Evolutionary conservation across 345 rosid species (phyloP).

Genomic region (Citrus sp.): DNA sequence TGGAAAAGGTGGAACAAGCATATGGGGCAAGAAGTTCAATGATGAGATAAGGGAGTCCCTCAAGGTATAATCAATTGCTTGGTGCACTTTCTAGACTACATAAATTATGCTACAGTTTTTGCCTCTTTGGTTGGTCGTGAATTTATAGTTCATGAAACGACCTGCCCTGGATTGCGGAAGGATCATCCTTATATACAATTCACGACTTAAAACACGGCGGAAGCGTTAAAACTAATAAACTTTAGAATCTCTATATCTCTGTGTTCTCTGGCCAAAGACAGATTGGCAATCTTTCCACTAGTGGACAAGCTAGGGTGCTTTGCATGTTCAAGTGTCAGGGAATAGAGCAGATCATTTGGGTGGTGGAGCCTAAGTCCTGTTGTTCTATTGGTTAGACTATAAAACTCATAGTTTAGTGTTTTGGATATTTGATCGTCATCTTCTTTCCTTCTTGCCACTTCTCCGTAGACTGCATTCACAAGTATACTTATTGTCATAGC

Average conservation of each 20-base stretch:
- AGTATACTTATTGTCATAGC: background rate
- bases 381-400: background rate
- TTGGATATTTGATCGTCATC: background rate
- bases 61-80: constrained; percentile 52
- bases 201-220: no score
- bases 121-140: background rate
- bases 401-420: background rate
- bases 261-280: background rate
- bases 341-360: background rate
- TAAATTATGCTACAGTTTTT: background rate
- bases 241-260: background rate
- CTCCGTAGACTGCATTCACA: background rate
- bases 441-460: background rate
- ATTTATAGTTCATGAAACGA: background rate
- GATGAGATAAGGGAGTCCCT: constrained; percentile 97
- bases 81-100: background rate
- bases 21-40: constrained; percentile 98
- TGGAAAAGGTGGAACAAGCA: constrained; percentile 96
- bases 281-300: background rate
- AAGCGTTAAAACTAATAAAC: no score
- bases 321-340: no score
- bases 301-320: no score
- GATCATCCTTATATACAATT: no score
- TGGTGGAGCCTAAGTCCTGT: background rate
- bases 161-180: no score